Percentiles rank a stretch among this genome's conserved stretches.
phyloP scores from a whole-genome alignment of 192 early-diverging fungal species.

The Dimargaris xerosporica region DNA sequence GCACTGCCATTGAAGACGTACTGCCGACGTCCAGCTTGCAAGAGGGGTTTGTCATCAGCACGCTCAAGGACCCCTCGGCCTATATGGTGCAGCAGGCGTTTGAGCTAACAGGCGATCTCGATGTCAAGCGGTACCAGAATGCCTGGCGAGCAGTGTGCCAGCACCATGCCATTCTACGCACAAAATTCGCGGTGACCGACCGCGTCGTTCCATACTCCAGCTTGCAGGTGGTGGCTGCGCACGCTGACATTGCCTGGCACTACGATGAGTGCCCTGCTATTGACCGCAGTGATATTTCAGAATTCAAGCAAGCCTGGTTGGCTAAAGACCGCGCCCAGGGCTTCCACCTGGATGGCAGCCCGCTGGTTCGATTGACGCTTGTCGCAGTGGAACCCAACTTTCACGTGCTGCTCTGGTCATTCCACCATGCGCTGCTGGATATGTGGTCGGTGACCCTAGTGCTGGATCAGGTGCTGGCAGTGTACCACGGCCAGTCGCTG shows the following conservation, averaged over 20 bases:
- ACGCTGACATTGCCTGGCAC: neutral
- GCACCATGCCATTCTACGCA: neutral
- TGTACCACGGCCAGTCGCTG: slow-evolving; percentile 7
- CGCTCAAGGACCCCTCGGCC: neutral
- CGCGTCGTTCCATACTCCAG: neutral
- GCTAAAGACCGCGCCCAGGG: too few relatives aligned
- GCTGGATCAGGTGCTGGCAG: neutral
- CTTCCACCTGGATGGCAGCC: neutral
- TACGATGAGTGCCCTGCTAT: too few relatives aligned
- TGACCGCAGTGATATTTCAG: neutral
- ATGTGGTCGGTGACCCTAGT: neutral
- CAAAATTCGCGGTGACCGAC: neutral
- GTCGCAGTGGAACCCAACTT: too few relatives aligned
- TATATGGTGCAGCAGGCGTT: neutral
- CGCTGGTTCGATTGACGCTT: neutral
- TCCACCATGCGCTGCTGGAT: slow-evolving; percentile 11
- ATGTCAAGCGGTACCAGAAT: neutral
- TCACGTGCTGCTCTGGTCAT: too few relatives aligned
- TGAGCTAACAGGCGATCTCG: neutral
- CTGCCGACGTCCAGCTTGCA: neutral
- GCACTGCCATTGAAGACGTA: neutral
- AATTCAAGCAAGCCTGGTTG: too few relatives aligned
- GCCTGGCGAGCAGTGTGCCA: neutral
- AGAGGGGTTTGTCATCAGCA: neutral
- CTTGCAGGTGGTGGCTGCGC: neutral